A percentile compares a stretch with the other conserved stretches of the same genome.
phyloP scores from a whole-genome alignment of 2,329 filamentous ascomycete genomes.

The Apiospora kogelbergensis region DNA sequence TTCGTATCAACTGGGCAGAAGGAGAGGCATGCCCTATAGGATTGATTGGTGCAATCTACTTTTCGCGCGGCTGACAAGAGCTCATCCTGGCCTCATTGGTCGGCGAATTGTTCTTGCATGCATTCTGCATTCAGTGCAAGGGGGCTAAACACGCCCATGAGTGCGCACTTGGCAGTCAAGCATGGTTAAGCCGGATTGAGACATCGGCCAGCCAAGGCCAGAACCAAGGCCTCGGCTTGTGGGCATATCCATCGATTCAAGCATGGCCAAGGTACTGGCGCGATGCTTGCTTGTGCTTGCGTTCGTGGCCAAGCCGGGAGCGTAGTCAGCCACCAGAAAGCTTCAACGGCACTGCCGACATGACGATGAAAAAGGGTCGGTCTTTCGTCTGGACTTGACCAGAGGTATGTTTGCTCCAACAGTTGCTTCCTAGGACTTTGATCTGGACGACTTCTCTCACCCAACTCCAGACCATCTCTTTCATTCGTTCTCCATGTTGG shows the following conservation, averaged over 20 bases:
- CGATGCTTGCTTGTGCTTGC: background rate
- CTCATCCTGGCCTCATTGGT: background rate
- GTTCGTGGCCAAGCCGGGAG: constrained; percentile 3
- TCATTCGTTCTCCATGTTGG: background rate
- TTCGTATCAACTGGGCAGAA: background rate
- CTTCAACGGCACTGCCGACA: background rate
- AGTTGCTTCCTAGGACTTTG: background rate
- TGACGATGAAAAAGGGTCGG: too few relatives aligned
- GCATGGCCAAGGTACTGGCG: background rate
- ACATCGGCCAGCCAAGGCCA: background rate
- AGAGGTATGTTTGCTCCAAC: background rate
- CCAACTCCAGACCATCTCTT: background rate
- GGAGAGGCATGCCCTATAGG: background rate
- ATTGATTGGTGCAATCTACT: constrained; percentile 3
- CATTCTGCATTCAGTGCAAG: background rate
- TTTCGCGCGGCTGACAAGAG: background rate
- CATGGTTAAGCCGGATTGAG: background rate
- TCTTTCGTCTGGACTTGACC: too few relatives aligned
- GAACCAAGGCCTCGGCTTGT: background rate
- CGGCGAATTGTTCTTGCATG: background rate
- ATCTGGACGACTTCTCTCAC: background rate
- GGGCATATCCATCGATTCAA: background rate
- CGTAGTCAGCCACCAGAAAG: background rate
- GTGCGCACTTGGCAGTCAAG: background rate
- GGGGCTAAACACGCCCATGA: background rate